Percentiles rank a stretch among this genome's conserved stretches.
Evolutionary conservation across 306 rosid species (phyloP).

Genomic region (Rosa chinensis): DNA sequence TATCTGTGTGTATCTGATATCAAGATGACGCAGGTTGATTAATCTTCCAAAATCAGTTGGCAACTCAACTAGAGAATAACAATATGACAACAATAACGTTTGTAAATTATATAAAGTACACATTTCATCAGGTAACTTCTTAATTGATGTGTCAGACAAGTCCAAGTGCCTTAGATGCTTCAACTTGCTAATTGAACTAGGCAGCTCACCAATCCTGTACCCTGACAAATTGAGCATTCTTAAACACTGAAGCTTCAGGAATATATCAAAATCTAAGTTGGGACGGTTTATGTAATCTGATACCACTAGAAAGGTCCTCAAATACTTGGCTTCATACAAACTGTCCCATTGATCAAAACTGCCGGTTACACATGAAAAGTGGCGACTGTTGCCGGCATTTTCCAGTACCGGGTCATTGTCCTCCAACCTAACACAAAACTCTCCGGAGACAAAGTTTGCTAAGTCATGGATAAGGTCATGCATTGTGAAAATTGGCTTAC

Average conservation of each 20-base stretch:
- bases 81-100: not conserved
- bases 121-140: not conserved
- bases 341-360: not conserved
- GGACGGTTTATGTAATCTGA: too few species aligned
- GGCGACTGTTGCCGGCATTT: not conserved
- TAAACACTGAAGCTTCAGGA: not conserved
- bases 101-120: conserved; percentile 19
- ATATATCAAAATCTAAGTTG: not conserved
- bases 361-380: not conserved
- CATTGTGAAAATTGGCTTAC: not conserved
- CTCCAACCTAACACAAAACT: not conserved
- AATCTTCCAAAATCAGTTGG: conserved; percentile 2
- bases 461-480: conserved; percentile 1
- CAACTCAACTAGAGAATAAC: not conserved
- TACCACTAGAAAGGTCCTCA: not conserved
- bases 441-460: not conserved
- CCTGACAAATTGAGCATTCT: not conserved
- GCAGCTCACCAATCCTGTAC: not conserved
- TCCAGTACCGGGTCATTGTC: not conserved
- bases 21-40: not conserved
- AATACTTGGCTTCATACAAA: not conserved
- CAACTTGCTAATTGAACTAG: not conserved
- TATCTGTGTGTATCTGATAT: not conserved
- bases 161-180: not conserved
- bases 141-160: not conserved